A percentile compares a stretch with the other conserved stretches of the same genome.
These are phyloP conservation scores for Suillus hirtellus DNA, from an alignment of 768 basidiomycete species.

Conservation along the genomic window DNA sequence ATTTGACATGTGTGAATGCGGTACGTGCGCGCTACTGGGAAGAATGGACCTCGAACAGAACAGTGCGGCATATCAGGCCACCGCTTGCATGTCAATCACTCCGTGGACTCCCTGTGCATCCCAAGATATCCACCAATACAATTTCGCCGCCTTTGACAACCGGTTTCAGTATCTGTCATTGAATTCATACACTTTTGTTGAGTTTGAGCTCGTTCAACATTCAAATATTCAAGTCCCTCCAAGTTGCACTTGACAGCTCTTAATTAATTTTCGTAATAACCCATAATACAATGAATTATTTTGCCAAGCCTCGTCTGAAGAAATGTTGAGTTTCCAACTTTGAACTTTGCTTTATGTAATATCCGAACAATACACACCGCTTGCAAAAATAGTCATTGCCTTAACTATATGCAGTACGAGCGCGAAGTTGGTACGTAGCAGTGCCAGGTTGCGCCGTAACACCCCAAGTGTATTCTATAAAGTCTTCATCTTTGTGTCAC, in stretches of 20 bases:
- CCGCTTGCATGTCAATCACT: not conserved
- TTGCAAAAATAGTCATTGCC: conserved; percentile 13
- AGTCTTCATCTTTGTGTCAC: conserved; percentile 17
- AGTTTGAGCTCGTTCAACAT: not conserved
- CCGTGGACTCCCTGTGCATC: not conserved
- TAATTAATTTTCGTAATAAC: not conserved
- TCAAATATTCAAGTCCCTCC: too few species aligned
- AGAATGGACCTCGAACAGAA: too few species aligned
- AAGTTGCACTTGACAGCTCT: not conserved
- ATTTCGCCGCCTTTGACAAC: not conserved
- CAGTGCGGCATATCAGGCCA: not conserved
- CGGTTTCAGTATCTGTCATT: not conserved
- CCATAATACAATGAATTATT: not conserved
- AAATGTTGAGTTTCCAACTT: not conserved
- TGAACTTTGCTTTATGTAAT: not conserved
- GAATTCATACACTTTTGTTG: too few species aligned
- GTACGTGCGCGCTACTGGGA: not conserved
- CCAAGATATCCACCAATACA: not conserved
- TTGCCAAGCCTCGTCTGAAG: not conserved
- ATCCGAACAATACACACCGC: not conserved
- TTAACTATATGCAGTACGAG: conserved; percentile 6
- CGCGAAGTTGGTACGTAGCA: not conserved
- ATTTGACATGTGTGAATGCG: not conserved
- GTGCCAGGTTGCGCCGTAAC: not conserved
- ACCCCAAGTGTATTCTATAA: conserved; percentile 11